Evolutionary conservation across 2,329 filamentous ascomycete species (phyloP), one percentile per base, ranked within the genome.

Genomic region (Dryadomyces quercivorus): DNA sequence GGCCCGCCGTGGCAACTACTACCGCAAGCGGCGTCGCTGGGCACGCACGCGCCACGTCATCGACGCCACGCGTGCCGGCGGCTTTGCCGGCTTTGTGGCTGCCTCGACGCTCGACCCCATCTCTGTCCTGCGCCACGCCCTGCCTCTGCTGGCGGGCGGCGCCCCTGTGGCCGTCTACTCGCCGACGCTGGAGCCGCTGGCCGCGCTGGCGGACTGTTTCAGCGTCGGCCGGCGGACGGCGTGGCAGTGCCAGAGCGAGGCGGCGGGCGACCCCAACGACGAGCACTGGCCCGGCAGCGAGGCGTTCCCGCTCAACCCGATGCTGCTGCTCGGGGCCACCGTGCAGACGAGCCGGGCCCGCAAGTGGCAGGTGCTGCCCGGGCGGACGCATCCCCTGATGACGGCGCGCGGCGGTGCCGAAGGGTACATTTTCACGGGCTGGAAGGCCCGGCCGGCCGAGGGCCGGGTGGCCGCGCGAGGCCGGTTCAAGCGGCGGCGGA

Each of bases 361-460:
- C 58, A 76, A 81, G 53, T 97, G 89, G 88, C 93, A 98, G 72
- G 91, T 96, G 2, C 69, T 98, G 49, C 93, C 93, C 0, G 88
- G 89, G 0, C 75, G 93, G 53, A 97, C 93, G 52, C 93, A 98
- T 71, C 93, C 93, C 7, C 69, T 94, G 54, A 98, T 98, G 93
- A 95, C 88, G 57, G 83, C 83, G 42, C 78, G 80, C 44, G 93
- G 93, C 20, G 92, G 92, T 0, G 82, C 89, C 0, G 92, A 97
- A 64, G 93, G 93, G 0, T 98, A 88, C 67, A 67, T 98, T 3
- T 90, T 97, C 61, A 92, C 89, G 31, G 92, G 79, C 0, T 88
- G 86, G 66, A 80, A 84, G 61, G 89, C 93, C 1, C 72, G 92
- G 48, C 93, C 93, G 0, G 82, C 86, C 0, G 80, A 88, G 62